Evolutionary conservation across 768 basidiomycete genomes (phyloP).

Genomic region (Trametes cinnabarina): DNA sequence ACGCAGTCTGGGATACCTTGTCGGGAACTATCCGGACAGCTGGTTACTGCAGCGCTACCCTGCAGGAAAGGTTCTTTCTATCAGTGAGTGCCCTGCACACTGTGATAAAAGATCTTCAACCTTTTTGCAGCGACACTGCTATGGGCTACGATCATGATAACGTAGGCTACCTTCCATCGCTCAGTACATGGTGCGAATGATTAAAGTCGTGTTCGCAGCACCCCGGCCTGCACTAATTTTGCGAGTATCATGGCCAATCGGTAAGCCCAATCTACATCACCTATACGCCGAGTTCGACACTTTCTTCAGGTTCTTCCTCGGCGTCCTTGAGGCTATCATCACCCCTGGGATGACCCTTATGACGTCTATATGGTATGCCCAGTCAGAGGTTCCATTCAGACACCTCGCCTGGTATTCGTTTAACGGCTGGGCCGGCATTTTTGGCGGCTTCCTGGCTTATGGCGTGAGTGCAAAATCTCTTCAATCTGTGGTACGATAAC

Average conservation of each 20-base stretch:
- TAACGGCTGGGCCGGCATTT: slow-evolving; percentile 22
- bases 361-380: slow-evolving; percentile 20
- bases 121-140: too few relatives aligned
- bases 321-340: slow-evolving; percentile 18
- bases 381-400: slow-evolving; percentile 19
- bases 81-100: slow-evolving; percentile 18
- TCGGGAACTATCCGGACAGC: slow-evolving; percentile 29
- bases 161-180: too few relatives aligned
- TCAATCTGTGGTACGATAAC: too few relatives aligned
- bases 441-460: slow-evolving; percentile 19
- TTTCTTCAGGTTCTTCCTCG: slow-evolving; percentile 18
- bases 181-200: too few relatives aligned
- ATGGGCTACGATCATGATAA: too few relatives aligned
- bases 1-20: slow-evolving; percentile 29
- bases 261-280: neutral
- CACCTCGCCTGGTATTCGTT: slow-evolving; percentile 22
- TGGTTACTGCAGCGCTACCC: slow-evolving; percentile 31
- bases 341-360: slow-evolving; percentile 19
- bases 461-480: slow-evolving; percentile 14
- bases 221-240: slow-evolving; percentile 15
- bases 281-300: neutral
- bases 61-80: slow-evolving; percentile 19
- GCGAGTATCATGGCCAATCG: slow-evolving; percentile 12
- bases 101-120: too few relatives aligned
- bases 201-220: too few relatives aligned